These are phyloP conservation scores for Pleurotus sapidus DNA, from an alignment of 768 basidiomycete genomes.

Conservation along the genomic window DNA sequence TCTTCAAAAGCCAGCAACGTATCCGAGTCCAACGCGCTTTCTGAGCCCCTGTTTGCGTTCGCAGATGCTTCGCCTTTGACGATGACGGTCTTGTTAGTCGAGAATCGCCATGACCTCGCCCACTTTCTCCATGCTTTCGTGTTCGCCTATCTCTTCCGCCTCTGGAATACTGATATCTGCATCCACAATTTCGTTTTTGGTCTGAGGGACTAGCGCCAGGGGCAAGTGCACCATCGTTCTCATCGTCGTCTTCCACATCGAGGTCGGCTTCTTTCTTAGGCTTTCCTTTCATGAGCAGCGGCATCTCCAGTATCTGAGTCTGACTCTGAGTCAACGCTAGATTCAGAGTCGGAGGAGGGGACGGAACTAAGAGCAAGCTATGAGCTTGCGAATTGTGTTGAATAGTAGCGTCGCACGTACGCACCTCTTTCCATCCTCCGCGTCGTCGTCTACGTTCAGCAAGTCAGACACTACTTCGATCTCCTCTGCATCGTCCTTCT, in stretches of 20 bases:
- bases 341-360: slow-evolving; percentile 34
- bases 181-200: slow-evolving; percentile 71
- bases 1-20: slow-evolving; percentile 91
- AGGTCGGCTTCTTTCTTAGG: slow-evolving; percentile 10
- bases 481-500: slow-evolving; percentile 38
- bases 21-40: slow-evolving; percentile 79
- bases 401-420: neutral
- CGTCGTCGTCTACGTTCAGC: neutral
- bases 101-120: slow-evolving; percentile 79
- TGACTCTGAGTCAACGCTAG: slow-evolving; percentile 38
- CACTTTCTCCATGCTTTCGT: slow-evolving; percentile 70
- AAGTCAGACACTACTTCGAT: slow-evolving; percentile 26
- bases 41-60: slow-evolving; percentile 41
- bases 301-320: slow-evolving; percentile 20
- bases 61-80: slow-evolving; percentile 58
- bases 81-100: slow-evolving; percentile 61
- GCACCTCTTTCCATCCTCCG: neutral
- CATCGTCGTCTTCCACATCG: slow-evolving; percentile 53
- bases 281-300: neutral
- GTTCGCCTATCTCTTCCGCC: slow-evolving; percentile 55
- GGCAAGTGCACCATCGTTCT: slow-evolving; percentile 33
- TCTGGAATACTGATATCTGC: slow-evolving; percentile 58
- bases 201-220: slow-evolving; percentile 49
- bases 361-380: neutral
- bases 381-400: neutral